Evolutionary conservation across 305 asterid genomes (phyloP).

Genomic region (Coffea humblotiana): DNA sequence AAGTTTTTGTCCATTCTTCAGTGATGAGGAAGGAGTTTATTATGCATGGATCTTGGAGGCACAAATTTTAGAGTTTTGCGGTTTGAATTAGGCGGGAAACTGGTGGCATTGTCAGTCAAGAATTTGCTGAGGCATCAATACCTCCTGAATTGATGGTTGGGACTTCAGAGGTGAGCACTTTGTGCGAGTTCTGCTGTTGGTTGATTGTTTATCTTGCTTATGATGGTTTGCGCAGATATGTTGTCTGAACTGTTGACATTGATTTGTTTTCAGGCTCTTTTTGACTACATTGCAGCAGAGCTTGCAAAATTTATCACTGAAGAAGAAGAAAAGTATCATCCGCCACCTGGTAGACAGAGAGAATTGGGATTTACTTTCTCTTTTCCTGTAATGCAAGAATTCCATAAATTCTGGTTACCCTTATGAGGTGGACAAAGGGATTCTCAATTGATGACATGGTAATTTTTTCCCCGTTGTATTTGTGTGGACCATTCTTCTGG

Average conservation of each 20-base stretch:
- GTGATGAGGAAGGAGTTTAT: slow-evolving; percentile 83
- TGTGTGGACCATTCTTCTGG: not conserved
- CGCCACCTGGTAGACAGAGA: slow-evolving; percentile 65
- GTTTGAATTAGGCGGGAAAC: slow-evolving; percentile 76
- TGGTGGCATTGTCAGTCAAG: slow-evolving; percentile 67
- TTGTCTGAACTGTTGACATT: slow-evolving; percentile 10
- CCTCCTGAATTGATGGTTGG: slow-evolving; percentile 84
- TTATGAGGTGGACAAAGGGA: slow-evolving; percentile 91
- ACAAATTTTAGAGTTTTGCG: slow-evolving; percentile 89
- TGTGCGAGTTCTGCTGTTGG: not conserved
- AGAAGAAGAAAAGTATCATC: slow-evolving; percentile 61
- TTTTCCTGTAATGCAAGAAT: slow-evolving; percentile 88
- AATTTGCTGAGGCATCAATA: slow-evolving; percentile 79
- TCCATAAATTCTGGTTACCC: slow-evolving; percentile 76
- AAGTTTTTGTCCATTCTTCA: slow-evolving; percentile 11
- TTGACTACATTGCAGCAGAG: slow-evolving; percentile 75
- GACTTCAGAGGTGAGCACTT: slow-evolving; percentile 58
- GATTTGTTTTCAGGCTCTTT: slow-evolving; percentile 62
- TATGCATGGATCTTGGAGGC: slow-evolving; percentile 96
- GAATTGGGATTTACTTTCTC: slow-evolving; percentile 94
- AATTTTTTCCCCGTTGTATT: slow-evolving; percentile 11
- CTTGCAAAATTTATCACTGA: slow-evolving; percentile 68
- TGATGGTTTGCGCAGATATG: not conserved
- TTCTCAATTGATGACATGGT: slow-evolving; percentile 76
- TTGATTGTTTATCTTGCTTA: slow-evolving; percentile 3